Evolutionary conservation across 2,329 filamentous ascomycete species (phyloP).

Genomic region (Hortaea werneckii): DNA sequence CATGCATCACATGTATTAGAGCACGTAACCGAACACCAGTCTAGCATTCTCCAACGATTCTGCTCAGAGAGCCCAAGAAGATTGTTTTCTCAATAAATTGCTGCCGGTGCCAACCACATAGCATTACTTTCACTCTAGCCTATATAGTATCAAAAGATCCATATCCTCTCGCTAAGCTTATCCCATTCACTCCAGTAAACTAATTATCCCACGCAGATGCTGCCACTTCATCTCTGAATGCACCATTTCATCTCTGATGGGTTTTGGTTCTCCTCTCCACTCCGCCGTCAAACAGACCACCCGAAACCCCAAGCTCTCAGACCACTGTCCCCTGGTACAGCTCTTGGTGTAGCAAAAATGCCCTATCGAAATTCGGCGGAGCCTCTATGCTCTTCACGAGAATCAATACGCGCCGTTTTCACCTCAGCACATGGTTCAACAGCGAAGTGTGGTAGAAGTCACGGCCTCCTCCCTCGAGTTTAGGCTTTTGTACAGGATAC

Average conservation of each 20-base stretch:
- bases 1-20: too few relatives aligned
- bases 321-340: slow-evolving; percentile 29
- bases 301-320: slow-evolving; percentile 36
- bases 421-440: slow-evolving; percentile 14
- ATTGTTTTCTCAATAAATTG: too few relatives aligned
- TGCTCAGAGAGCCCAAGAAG: too few relatives aligned
- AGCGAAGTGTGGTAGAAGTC: slow-evolving; percentile 30
- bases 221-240: too few relatives aligned
- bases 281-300: slow-evolving; percentile 11
- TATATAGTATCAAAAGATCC: too few relatives aligned
- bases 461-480: slow-evolving; percentile 35
- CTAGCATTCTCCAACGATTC: too few relatives aligned
- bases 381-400: slow-evolving; percentile 34
- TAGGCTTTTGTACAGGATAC: slow-evolving; percentile 34
- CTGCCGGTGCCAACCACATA: too few relatives aligned
- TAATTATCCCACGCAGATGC: too few relatives aligned
- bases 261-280: neutral
- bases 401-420: slow-evolving; percentile 23
- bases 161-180: too few relatives aligned
- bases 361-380: slow-evolving; percentile 18
- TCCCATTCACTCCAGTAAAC: too few relatives aligned
- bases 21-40: too few relatives aligned
- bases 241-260: neutral
- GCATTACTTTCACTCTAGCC: too few relatives aligned
- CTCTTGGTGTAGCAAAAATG: slow-evolving; percentile 25